Conservation (phyloP, 768 basidiomycete species). For the Cystobasidium onofrii region DNA sequence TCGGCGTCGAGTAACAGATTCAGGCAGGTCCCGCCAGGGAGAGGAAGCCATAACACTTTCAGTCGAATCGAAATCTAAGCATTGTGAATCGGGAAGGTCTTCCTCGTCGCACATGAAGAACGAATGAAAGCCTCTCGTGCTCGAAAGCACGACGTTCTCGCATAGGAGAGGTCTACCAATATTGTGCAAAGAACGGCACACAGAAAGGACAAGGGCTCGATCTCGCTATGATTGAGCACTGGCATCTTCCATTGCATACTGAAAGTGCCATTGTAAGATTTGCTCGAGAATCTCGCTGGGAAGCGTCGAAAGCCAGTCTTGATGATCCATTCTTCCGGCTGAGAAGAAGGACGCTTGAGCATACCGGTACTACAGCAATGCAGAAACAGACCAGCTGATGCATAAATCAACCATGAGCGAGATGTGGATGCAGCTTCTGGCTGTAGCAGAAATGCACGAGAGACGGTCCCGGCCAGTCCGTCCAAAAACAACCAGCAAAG, state of each 20-base stretch:
- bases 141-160: constrained; percentile 8
- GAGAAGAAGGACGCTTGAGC: neutral
- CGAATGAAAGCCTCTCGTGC: neutral
- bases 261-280: neutral
- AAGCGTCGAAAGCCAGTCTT: constrained; percentile 59
- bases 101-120: neutral
- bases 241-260: neutral
- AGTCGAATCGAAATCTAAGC: neutral
- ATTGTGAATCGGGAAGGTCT: neutral
- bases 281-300: constrained; percentile 69
- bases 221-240: neutral
- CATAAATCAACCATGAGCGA: neutral
- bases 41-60: neutral
- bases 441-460: neutral
- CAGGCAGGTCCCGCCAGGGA: neutral
- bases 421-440: neutral
- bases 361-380: neutral
- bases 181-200: neutral
- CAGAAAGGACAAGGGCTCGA: neutral
- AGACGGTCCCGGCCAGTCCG: neutral
- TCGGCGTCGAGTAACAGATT: neutral
- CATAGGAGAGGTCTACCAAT: constrained; percentile 4
- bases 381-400: neutral
- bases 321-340: neutral
- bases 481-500: neutral